Percentiles rank a stretch among this genome's conserved stretches.
Evolutionary conservation across 257 asterid genomes (phyloP).

Genomic region (Echites panduratus): DNA sequence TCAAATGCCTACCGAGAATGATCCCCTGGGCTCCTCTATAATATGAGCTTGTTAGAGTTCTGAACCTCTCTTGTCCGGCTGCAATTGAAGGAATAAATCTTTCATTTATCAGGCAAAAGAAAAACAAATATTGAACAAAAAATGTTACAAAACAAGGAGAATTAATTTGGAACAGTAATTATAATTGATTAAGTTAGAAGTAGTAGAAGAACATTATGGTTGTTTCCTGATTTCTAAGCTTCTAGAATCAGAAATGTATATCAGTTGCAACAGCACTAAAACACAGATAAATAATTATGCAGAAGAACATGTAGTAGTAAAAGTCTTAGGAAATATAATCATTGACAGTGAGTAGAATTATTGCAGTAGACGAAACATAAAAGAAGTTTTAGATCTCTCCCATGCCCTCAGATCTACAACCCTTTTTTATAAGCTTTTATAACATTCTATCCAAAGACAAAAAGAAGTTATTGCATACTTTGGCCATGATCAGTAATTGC

Average conservation of each 20-base stretch:
- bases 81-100: slow-evolving; percentile 24
- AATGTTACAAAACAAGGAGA: background rate
- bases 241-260: background rate
- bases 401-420: background rate
- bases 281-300: no score
- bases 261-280: background rate
- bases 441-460: background rate
- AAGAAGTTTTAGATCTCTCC: background rate
- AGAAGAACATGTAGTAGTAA: background rate
- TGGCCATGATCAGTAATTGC: background rate
- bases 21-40: slow-evolving; percentile 57
- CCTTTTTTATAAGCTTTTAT: background rate
- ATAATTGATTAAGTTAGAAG: background rate
- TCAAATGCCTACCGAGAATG: slow-evolving; percentile 57
- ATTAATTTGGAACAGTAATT: background rate
- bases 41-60: slow-evolving; percentile 54
- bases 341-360: background rate
- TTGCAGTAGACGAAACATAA: background rate
- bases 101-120: slow-evolving; percentile 5
- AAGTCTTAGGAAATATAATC: background rate
- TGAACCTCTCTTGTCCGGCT: slow-evolving; percentile 96
- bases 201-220: background rate
- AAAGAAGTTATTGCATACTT: background rate
- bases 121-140: slow-evolving; percentile 2
- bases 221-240: background rate